phyloP scores from a whole-genome alignment of 495 filamentous ascomycete genomes.

The Trichoderma virens region DNA sequence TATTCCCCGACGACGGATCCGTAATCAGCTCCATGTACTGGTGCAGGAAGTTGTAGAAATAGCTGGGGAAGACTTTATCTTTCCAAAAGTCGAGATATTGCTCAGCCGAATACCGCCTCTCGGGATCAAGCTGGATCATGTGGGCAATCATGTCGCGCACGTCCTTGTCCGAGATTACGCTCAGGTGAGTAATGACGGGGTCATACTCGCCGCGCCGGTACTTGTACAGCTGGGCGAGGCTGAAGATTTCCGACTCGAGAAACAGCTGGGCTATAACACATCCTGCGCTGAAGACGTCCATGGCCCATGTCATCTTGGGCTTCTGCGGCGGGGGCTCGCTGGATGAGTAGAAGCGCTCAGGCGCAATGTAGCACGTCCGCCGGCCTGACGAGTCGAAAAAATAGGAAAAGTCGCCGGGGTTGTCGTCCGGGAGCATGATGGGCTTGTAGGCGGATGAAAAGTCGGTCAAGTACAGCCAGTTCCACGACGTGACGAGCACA shows the following conservation, averaged over 20 bases:
- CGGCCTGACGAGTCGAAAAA: conserved; percentile 92
- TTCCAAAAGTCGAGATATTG: conserved; percentile 92
- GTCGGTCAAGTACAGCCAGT: conserved; percentile 96
- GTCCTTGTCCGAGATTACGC: conserved; percentile 79
- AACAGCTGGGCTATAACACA: conserved; percentile 98
- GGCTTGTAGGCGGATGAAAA: conserved; percentile 96
- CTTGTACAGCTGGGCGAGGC: conserved; percentile 84
- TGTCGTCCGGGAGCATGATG: conserved; percentile 89
- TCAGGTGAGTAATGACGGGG: conserved; percentile 67
- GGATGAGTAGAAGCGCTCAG: conserved; percentile 76
- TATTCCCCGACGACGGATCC: conserved; percentile 75
- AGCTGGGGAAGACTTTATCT: conserved; percentile 83
- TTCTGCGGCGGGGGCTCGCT: conserved; percentile 53
- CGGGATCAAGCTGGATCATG: conserved; percentile 92
- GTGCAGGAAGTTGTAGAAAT: conserved; percentile 95
- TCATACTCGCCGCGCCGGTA: conserved; percentile 91
- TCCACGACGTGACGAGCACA: conserved; percentile 94
- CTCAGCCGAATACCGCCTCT: conserved; percentile 86
- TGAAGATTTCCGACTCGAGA: conserved; percentile 91
- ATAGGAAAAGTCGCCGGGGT: conserved; percentile 94
- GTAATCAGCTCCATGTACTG: conserved; percentile 96
- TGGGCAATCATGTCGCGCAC: conserved; percentile 81
- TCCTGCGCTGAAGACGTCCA: conserved; percentile 97
- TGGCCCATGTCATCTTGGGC: conserved; percentile 68
- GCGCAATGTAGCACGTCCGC: conserved; percentile 93